Percentiles rank a stretch among this genome's conserved stretches.
Conservation (phyloP, 1,139 yeast genomes). For the Magnusiomyces ingens region DNA sequence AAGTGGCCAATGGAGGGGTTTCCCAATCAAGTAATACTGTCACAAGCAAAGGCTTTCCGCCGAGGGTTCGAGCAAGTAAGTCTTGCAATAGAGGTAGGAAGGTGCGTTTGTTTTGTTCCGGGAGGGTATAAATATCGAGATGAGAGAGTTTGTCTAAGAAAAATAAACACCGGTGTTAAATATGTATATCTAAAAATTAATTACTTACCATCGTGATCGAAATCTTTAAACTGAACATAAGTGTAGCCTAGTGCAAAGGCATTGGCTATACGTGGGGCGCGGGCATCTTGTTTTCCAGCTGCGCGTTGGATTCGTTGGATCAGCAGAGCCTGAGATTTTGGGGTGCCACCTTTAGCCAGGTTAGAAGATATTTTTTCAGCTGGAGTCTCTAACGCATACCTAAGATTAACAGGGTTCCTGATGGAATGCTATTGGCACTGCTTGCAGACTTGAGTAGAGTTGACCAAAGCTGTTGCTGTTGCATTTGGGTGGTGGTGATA, state of each 20-base stretch:
- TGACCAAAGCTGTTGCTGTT: conserved; percentile 18
- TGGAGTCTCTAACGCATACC: conserved; percentile 12
- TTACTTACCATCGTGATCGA: conserved; percentile 28
- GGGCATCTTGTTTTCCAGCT: conserved; percentile 6
- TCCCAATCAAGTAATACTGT: conserved; percentile 25
- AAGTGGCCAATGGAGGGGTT: conserved; percentile 15
- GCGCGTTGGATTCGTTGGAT: conserved; percentile 16
- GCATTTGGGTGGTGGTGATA: neutral
- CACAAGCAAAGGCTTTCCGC: conserved; percentile 16
- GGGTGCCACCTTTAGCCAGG: conserved; percentile 17
- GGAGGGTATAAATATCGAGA: conserved; percentile 31
- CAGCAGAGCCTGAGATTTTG: conserved; percentile 17
- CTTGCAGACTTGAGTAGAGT: conserved; percentile 23
- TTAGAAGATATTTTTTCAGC: conserved; percentile 4
- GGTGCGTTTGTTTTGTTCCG: conserved; percentile 8
- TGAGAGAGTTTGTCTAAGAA: conserved; percentile 24
- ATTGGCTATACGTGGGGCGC: conserved; percentile 25
- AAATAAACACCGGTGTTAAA: too few species aligned
- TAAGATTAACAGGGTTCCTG: conserved; percentile 20
- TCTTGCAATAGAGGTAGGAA: conserved; percentile 11
- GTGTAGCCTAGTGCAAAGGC: conserved; percentile 34
- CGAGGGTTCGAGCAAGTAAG: conserved; percentile 9
- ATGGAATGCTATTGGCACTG: conserved; percentile 16
- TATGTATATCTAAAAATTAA: too few species aligned
- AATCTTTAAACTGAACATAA: conserved; percentile 31